phyloP scores from a whole-genome alignment of 176 grass and related monocot species.

The Aegilops longissima region DNA sequence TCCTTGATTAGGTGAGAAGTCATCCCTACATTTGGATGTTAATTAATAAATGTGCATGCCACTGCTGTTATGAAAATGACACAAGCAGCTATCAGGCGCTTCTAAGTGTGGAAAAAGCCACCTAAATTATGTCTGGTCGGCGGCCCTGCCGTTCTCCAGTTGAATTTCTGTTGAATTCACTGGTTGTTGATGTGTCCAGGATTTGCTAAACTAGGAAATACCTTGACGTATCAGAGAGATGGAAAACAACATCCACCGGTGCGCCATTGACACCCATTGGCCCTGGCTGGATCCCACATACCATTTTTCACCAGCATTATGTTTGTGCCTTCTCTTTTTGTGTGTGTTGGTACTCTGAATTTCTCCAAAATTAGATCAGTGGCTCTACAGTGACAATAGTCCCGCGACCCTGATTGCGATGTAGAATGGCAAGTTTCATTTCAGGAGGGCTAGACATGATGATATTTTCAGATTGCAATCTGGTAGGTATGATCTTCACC shows the following conservation, averaged over 20 bases:
- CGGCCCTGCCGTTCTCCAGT: background rate
- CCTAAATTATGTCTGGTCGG: background rate
- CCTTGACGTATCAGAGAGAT: background rate
- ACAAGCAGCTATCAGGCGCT: background rate
- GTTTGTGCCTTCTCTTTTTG: background rate
- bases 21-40: constrained; percentile 13
- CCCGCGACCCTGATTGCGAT: background rate
- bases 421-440: constrained; percentile 20
- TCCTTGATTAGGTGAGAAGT: constrained; percentile 37
- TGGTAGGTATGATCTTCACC: background rate
- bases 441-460: background rate
- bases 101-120: background rate
- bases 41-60: constrained; percentile 12
- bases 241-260: background rate
- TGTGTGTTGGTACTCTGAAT: background rate
- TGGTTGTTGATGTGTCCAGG: background rate
- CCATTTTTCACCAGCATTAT: background rate
- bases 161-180: background rate
- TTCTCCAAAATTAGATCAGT: background rate
- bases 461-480: constrained; percentile 1
- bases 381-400: background rate
- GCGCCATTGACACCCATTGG: background rate
- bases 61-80: background rate
- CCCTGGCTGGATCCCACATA: background rate
- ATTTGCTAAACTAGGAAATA: background rate